Conservation (phyloP, 768 basidiomycete species). For the Phanerochaete sordida region DNA sequence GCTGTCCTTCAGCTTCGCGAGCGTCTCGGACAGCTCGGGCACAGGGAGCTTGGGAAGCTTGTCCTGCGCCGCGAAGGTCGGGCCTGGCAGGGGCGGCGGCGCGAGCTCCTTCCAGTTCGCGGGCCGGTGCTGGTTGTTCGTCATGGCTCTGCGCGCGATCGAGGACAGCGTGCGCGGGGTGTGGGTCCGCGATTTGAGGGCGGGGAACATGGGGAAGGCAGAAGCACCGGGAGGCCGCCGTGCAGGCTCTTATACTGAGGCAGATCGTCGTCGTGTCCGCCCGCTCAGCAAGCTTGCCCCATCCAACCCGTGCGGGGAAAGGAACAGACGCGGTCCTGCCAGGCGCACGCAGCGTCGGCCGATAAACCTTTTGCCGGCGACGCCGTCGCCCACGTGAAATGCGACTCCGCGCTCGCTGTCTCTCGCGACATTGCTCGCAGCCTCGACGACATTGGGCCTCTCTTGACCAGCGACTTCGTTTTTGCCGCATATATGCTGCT, state of each 20-base stretch:
- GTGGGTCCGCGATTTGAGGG: not conserved
- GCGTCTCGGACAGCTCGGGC: constrained; percentile 60
- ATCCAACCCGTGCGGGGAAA: not conserved
- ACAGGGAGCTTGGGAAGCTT: constrained; percentile 74
- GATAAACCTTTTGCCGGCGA: not conserved
- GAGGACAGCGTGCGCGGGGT: not conserved
- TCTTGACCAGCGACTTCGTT: too few species aligned
- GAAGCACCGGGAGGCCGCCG: not conserved
- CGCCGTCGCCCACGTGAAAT: not conserved
- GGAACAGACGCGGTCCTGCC: not conserved
- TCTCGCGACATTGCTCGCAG: not conserved
- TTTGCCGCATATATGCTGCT: too few species aligned
- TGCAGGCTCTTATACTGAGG: not conserved
- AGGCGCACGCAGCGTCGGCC: not conserved
- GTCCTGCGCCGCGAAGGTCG: constrained; percentile 64
- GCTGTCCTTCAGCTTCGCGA: constrained; percentile 64
- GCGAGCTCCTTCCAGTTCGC: constrained; percentile 70
- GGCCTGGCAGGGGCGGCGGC: constrained; percentile 46
- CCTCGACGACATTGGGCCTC: too few species aligned
- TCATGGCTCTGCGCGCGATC: not conserved
- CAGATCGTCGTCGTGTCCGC: not conserved
- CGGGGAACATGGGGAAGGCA: not conserved
- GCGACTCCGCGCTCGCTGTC: not conserved
- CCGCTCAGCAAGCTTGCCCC: not conserved
- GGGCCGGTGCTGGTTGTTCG: constrained; percentile 36